Conservation (phyloP, 225 moss, liverwort and hornwort species). For the Straminergon stramineum region DNA sequence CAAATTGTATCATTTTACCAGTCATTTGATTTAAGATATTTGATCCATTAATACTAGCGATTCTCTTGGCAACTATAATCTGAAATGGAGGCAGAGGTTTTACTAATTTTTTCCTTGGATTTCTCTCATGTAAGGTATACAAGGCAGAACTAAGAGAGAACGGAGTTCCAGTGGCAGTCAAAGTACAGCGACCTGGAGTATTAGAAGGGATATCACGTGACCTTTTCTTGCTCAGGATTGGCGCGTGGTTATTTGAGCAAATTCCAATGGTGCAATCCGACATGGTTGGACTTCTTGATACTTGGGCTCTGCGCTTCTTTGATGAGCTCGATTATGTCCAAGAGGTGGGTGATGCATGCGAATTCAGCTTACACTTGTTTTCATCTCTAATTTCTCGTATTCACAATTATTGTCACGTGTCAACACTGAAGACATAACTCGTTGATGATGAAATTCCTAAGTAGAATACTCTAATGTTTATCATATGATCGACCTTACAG, state of each 20-base stretch:
- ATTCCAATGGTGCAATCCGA: conserved; percentile 75
- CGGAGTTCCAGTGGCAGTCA: conserved; percentile 63
- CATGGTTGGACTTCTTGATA: conserved; percentile 74
- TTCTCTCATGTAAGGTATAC: conserved; percentile 64
- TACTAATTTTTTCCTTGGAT: neutral
- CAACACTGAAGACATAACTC: neutral
- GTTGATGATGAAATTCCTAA: neutral
- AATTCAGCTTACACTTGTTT: neutral
- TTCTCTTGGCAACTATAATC: neutral
- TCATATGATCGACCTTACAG: neutral
- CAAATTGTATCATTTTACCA: neutral
- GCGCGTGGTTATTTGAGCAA: conserved; percentile 45
- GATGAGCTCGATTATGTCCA: conserved; percentile 94
- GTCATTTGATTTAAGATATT: neutral
- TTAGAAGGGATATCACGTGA: conserved; percentile 88
- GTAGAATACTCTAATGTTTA: neutral
- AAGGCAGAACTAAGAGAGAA: conserved; percentile 60
- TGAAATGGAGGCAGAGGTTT: neutral
- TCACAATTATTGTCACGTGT: neutral
- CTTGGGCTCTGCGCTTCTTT: conserved; percentile 92
- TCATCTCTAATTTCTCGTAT: neutral
- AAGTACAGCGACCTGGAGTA: conserved; percentile 91
- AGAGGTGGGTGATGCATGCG: conserved; percentile 43
- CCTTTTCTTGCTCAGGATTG: conserved; percentile 60
- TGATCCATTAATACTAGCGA: neutral